Evolutionary conservation across 805 yeast genomes (phyloP).

Genomic region (Saccharomycodes ludwigii): DNA sequence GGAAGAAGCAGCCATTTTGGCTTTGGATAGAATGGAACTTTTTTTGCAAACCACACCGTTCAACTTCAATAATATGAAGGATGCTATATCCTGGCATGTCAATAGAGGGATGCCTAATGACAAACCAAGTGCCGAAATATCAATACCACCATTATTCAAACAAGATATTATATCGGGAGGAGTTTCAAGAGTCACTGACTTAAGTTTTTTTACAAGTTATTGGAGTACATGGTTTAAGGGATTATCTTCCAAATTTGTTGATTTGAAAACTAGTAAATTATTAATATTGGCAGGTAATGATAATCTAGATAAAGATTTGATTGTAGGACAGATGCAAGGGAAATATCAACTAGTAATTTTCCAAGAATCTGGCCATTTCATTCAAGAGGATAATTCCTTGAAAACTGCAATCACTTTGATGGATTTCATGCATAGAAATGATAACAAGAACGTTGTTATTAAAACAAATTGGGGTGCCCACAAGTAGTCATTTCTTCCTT

Average conservation of each 20-base stretch:
- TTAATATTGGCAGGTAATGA: slow-evolving; percentile 83
- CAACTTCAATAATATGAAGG: slow-evolving; percentile 35
- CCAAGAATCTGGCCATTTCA: slow-evolving; percentile 75
- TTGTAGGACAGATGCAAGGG: slow-evolving; percentile 98
- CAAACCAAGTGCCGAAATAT: slow-evolving; percentile 48
- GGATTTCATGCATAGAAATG: slow-evolving; percentile 35
- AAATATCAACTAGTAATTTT: slow-evolving; percentile 81
- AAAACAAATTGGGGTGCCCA: slow-evolving; percentile 28
- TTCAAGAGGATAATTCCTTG: slow-evolving; percentile 83
- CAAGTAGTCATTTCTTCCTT: not conserved
- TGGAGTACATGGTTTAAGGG: slow-evolving; percentile 81
- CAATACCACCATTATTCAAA: slow-evolving; percentile 62
- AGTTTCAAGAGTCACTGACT: slow-evolving; percentile 52
- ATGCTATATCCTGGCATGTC: slow-evolving; percentile 81
- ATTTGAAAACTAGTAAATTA: slow-evolving; percentile 47
- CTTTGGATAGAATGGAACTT: slow-evolving; percentile 54
- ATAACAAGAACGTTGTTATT: slow-evolving; percentile 21
- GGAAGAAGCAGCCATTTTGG: slow-evolving; percentile 77
- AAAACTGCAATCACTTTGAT: slow-evolving; percentile 46
- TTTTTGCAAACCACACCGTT: slow-evolving; percentile 58
- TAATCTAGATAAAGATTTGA: slow-evolving; percentile 68
- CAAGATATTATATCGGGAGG: slow-evolving; percentile 13
- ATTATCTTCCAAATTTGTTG: slow-evolving; percentile 43
- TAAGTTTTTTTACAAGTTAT: slow-evolving; percentile 44
- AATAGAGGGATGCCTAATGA: slow-evolving; percentile 40